Percentiles rank a stretch among this genome's conserved stretches.
Evolutionary conservation across 176 grass and related monocot genomes (phyloP).

Genomic region (Musa troglodytarum): DNA sequence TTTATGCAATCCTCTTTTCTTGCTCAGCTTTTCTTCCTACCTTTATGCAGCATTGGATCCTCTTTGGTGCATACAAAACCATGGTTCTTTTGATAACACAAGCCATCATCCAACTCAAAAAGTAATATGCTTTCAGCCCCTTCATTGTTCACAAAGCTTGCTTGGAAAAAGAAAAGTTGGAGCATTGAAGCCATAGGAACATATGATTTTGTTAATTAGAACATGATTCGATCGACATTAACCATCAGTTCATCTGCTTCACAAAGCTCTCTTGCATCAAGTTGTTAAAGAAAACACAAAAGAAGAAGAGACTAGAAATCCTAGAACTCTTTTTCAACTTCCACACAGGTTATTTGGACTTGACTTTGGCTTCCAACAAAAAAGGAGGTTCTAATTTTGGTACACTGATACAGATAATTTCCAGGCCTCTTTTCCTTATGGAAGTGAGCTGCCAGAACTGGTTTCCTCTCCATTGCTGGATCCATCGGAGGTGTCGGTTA

Average conservation of each 20-base stretch:
- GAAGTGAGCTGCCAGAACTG: background rate
- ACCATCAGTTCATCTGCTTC: background rate
- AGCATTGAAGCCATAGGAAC: background rate
- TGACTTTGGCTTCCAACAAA: background rate
- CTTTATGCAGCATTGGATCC: background rate
- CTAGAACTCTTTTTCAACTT: background rate
- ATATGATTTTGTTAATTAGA: background rate
- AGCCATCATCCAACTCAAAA: background rate
- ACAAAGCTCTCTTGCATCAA: background rate
- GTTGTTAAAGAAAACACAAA: background rate
- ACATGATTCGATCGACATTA: background rate
- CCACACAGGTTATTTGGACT: background rate
- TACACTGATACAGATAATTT: background rate
- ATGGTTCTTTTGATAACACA: background rate
- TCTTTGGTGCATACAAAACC: background rate
- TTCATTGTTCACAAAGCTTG: background rate
- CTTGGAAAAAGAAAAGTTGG: background rate
- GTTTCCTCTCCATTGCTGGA: slow-evolving; percentile 14
- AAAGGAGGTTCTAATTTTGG: background rate
- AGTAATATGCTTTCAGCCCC: background rate
- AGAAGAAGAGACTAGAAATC: background rate
- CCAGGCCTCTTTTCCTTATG: slow-evolving; percentile 1
- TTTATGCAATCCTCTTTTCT: slow-evolving; percentile 6
- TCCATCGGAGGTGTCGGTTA: slow-evolving; percentile 2
- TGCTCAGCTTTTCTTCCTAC: background rate